A percentile compares a stretch with the other conserved stretches of the same genome.
These are phyloP conservation scores for Schwanniomyces occidentalis DNA, from an alignment of 805 yeast genomes.

Conservation along the genomic window DNA sequence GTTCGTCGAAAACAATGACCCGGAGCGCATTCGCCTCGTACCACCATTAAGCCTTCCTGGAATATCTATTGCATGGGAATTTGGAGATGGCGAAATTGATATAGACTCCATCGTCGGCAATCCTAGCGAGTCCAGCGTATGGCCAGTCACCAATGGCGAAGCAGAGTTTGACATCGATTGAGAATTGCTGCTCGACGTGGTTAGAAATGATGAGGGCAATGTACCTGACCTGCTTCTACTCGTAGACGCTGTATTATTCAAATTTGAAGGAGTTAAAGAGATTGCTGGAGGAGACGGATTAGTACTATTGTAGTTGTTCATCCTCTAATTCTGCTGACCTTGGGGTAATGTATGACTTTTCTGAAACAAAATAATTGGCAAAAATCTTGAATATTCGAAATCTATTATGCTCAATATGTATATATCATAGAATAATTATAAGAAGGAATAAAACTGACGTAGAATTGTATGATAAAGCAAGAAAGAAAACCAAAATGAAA, in stretches of 20 bases:
- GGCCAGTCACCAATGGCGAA: conserved; percentile 18
- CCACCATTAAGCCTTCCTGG: conserved; percentile 14
- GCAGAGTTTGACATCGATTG: conserved; percentile 13
- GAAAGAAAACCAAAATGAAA: no score
- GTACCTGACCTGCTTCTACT: conserved; percentile 78
- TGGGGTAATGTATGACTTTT: neutral
- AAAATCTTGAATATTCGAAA: neutral
- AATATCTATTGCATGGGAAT: conserved; percentile 18
- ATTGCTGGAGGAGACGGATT: conserved; percentile 35
- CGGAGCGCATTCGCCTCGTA: conserved; percentile 52
- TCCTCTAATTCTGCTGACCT: conserved; percentile 3
- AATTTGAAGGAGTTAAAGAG: conserved; percentile 29
- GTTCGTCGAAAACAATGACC: conserved; percentile 49
- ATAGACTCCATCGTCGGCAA: conserved; percentile 17
- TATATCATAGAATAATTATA: neutral
- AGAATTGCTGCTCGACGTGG: conserved; percentile 6
- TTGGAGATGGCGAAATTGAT: conserved; percentile 17
- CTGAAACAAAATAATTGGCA: no score
- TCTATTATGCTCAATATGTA: neutral
- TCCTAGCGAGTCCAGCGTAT: conserved; percentile 10
- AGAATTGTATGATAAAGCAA: no score
- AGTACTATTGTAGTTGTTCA: conserved; percentile 8
- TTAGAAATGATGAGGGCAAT: conserved; percentile 59
- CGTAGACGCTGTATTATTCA: conserved; percentile 24
- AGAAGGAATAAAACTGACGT: no score